Conservation (phyloP, 2,329 filamentous ascomycete species). For the Scortechinia acanthostroma region DNA sequence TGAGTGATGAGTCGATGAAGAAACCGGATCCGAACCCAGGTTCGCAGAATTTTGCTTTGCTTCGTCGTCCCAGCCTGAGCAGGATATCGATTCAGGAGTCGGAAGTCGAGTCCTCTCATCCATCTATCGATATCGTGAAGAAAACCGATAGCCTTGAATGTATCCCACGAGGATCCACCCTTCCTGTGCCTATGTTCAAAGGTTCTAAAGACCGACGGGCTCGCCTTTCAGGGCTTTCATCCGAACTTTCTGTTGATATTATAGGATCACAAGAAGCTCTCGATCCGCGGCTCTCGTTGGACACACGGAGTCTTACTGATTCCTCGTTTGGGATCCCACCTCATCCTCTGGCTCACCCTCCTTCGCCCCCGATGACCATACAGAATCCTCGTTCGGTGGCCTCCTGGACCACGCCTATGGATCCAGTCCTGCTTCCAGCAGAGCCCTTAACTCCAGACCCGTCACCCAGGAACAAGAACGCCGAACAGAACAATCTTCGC, state of each 20-base stretch:
- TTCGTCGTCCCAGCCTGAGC: conserved; percentile 1
- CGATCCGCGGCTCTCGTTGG: conserved; percentile 8
- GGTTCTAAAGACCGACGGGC: conserved; percentile 10
- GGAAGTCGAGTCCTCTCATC: conserved; percentile 28
- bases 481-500: neutral
- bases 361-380: conserved; percentile 32
- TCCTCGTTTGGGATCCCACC: conserved; percentile 28
- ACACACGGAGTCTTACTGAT: conserved; percentile 19
- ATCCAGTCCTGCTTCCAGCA: conserved; percentile 19
- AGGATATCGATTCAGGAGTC: conserved; percentile 1
- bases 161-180: conserved; percentile 30
- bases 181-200: conserved; percentile 19
- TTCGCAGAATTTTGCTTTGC: too few relatives aligned
- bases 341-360: conserved; percentile 33
- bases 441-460: conserved; percentile 30
- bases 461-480: conserved; percentile 19
- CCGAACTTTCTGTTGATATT: neutral
- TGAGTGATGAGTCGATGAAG: conserved; percentile 36
- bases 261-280: neutral
- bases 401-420: conserved; percentile 14
- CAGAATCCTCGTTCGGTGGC: conserved; percentile 21
- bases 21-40: conserved; percentile 23
- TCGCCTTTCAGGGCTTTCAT: neutral
- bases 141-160: conserved; percentile 40
- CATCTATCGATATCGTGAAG: conserved; percentile 38